These are phyloP conservation scores for Pseudopyricularia javanii DNA, from an alignment of 2,329 filamentous ascomycete species.

Conservation along the genomic window DNA sequence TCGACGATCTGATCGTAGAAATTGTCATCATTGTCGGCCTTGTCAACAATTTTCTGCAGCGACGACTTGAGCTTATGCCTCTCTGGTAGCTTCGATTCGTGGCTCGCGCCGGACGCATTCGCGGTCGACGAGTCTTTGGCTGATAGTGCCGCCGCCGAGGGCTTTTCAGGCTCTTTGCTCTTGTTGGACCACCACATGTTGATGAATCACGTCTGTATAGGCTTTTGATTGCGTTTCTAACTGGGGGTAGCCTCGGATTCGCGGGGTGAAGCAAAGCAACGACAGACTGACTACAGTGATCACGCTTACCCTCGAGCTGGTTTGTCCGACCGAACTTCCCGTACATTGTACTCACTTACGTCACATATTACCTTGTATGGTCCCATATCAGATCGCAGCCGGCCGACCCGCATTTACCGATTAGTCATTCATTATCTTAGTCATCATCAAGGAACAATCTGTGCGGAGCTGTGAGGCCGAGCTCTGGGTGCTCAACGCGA, in stretches of 20 bases:
- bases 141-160: conserved; percentile 7
- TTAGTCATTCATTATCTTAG: background rate
- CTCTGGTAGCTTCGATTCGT: conserved; percentile 32
- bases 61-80: conserved; percentile 37
- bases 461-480: background rate
- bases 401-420: background rate
- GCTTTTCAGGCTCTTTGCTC: conserved; percentile 14
- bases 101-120: conserved; percentile 11
- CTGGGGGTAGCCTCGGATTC: too few species aligned
- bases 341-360: too few species aligned
- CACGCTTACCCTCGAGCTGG: too few species aligned
- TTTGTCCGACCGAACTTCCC: too few species aligned
- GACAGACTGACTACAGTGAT: too few species aligned
- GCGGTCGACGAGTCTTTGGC: conserved; percentile 14
- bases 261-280: too few species aligned
- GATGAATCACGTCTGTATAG: background rate
- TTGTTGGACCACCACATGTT: conserved; percentile 27
- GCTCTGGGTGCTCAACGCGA: background rate
- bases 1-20: conserved; percentile 69
- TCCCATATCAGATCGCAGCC: too few species aligned
- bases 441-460: background rate
- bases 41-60: conserved; percentile 47
- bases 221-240: too few species aligned
- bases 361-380: too few species aligned
- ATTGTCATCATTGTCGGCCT: conserved; percentile 51